Conservation (phyloP, 352 stramenopile species). For the Blastocystis sp. region DNA sequence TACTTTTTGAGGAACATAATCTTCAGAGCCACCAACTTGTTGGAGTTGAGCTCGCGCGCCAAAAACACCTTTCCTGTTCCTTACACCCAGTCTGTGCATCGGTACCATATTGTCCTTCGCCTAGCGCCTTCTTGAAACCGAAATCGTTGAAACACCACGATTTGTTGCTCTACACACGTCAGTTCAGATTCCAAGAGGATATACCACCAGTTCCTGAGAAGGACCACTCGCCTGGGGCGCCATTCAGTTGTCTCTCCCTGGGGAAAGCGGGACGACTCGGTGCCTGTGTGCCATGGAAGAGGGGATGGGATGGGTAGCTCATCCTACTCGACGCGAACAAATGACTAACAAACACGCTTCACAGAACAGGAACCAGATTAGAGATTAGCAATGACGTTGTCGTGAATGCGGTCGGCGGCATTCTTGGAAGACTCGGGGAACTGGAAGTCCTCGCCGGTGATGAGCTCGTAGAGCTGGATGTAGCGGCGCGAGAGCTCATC, state of each 20-base stretch:
- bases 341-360: no score
- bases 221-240: not conserved
- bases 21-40: slow-evolving; percentile 27
- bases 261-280: not conserved
- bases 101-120: slow-evolving; percentile 52
- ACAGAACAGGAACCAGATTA: slow-evolving; percentile 49
- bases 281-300: not conserved
- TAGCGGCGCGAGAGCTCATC: slow-evolving; percentile 91
- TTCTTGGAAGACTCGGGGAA: slow-evolving; percentile 74
- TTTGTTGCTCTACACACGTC: not conserved
- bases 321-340: not conserved
- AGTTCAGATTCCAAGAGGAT: not conserved
- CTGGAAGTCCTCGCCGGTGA: slow-evolving; percentile 89
- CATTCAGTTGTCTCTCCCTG: not conserved
- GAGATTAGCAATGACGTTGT: slow-evolving; percentile 60
- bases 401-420: slow-evolving; percentile 57
- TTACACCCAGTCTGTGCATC: not conserved
- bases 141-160: slow-evolving; percentile 29
- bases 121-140: slow-evolving; percentile 30
- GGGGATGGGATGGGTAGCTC: not conserved
- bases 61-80: slow-evolving; percentile 52
- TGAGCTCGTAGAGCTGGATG: slow-evolving; percentile 96
- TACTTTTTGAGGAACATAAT: slow-evolving; percentile 42
- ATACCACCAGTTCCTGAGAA: not conserved
- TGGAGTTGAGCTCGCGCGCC: slow-evolving; percentile 29